Evolutionary conservation across 495 filamentous ascomycete species (phyloP), one percentile per base, ranked within the genome.

Genomic region (Symbiotaphrina buchneri): DNA sequence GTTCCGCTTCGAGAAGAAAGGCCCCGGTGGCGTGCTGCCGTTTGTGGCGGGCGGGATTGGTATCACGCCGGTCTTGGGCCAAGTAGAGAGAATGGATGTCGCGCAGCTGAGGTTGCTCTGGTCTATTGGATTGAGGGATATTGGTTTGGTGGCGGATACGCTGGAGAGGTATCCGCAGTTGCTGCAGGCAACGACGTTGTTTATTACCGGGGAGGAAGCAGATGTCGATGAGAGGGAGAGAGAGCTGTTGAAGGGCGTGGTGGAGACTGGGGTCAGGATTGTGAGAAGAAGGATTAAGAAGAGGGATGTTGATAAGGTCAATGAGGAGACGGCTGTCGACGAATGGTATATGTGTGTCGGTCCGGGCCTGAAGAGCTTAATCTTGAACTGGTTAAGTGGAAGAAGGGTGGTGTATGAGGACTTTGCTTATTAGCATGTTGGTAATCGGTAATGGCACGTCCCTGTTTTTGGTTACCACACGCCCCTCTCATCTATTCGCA

Each of bases 11-110:
- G 30, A 52, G 40, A 58, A 52, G 2, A 44, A 45, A 3, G 10
- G 23, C 14, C n/a, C 14, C 20, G 28, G 18, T 8, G 35, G 37
- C 11, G 38, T 39, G 28, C 34, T 47, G 7, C 54, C 62, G 2
- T 83, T 78, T 41, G 48, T 84, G 5, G 75, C 75, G 25, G 75
- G 68, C 1, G 80, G 80, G 1, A 74, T 90, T 10, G 80, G 79
- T 1, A 78, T 85, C 38, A 90, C 77, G 21, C 79, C 78, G 2
- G 37, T 85, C 6, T 56, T 85, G 18, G 63, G 69, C 3, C 73
- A 80, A 34, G 52, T 70, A 13, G 42, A 52, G 2, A 45, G 45
- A 7, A 38, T 71, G 10, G 43, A 65, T 35, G 37, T 55, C n/a
- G 40, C 34, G 15, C 44, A 37, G 10, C 39, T 80, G 25, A 45